Percentiles rank a stretch among this genome's conserved stretches.
Evolutionary conservation across 2,329 filamentous ascomycete genomes (phyloP).

Genomic region (Cercospora zeina): DNA sequence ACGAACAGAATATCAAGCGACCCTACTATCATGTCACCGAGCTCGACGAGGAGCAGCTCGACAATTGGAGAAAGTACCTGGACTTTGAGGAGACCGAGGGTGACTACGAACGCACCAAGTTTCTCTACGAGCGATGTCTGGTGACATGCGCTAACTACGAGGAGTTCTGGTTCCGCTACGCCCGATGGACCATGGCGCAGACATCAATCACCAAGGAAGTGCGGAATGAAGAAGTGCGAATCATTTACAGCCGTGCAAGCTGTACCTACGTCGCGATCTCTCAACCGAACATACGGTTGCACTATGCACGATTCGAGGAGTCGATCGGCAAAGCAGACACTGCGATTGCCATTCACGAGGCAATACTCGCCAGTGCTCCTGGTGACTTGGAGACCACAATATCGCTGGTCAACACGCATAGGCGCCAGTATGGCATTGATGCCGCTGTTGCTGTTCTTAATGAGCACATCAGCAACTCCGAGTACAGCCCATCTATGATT

Average conservation of each 20-base stretch:
- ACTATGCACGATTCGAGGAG: constrained; percentile 95
- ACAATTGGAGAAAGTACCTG: constrained; percentile 93
- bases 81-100: constrained; percentile 92
- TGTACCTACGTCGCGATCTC: constrained; percentile 85
- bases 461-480: constrained; percentile 61
- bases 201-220: constrained; percentile 82
- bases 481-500: constrained; percentile 62
- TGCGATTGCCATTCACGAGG: constrained; percentile 79
- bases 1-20: constrained; percentile 89
- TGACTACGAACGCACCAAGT: constrained; percentile 70
- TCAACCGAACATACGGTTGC: constrained; percentile 76
- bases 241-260: constrained; percentile 85
- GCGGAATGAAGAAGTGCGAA: constrained; percentile 76
- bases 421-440: constrained; percentile 79
- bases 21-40: constrained; percentile 97
- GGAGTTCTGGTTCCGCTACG: constrained; percentile 97
- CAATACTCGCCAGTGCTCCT: constrained; percentile 73
- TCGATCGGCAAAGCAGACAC: constrained; percentile 73
- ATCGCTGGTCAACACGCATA: constrained; percentile 81
- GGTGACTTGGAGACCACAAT: constrained; percentile 84
- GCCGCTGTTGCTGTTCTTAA: constrained; percentile 83
- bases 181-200: constrained; percentile 86
- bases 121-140: constrained; percentile 90
- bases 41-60: constrained; percentile 78
- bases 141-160: constrained; percentile 94